phyloP scores from a whole-genome alignment of 164 flowering plant genomes.

The Nymphaea colorata region DNA sequence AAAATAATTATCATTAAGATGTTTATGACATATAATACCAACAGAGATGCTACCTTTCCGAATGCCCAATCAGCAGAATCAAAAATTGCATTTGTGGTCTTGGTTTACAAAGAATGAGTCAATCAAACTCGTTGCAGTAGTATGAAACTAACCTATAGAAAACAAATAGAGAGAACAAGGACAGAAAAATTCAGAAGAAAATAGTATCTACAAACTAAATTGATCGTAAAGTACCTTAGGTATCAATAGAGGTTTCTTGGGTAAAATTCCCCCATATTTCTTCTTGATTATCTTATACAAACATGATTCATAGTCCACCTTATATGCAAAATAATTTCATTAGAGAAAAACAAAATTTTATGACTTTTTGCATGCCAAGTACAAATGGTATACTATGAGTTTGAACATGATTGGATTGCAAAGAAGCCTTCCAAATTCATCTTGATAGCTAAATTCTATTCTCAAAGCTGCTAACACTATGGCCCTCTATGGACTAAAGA shows the following conservation, averaged over 20 bases:
- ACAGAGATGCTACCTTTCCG: slow-evolving; percentile 31
- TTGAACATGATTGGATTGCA: no score
- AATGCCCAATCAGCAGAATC: slow-evolving; percentile 79
- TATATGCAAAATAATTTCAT: background rate
- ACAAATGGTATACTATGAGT: no score
- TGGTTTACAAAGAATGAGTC: slow-evolving; percentile 2
- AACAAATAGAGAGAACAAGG: background rate
- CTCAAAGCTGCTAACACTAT: no score
- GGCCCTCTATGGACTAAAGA: no score
- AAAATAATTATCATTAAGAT: background rate
- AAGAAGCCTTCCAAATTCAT: no score
- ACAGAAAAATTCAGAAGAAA: background rate
- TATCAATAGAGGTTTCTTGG: slow-evolving; percentile 68
- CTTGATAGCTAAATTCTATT: no score
- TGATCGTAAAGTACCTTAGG: slow-evolving; percentile 69
- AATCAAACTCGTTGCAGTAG: background rate
- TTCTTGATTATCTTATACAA: slow-evolving; percentile 53
- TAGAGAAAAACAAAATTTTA: background rate
- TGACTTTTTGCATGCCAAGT: no score
- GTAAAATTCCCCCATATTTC: slow-evolving; percentile 69
- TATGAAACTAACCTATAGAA: background rate
- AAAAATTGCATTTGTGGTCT: slow-evolving; percentile 58
- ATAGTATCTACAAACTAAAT: background rate
- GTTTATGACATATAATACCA: background rate
- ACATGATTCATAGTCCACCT: slow-evolving; percentile 5